Conservation (phyloP, 148 eudicot genomes). For the Chenopodium quinoa region DNA sequence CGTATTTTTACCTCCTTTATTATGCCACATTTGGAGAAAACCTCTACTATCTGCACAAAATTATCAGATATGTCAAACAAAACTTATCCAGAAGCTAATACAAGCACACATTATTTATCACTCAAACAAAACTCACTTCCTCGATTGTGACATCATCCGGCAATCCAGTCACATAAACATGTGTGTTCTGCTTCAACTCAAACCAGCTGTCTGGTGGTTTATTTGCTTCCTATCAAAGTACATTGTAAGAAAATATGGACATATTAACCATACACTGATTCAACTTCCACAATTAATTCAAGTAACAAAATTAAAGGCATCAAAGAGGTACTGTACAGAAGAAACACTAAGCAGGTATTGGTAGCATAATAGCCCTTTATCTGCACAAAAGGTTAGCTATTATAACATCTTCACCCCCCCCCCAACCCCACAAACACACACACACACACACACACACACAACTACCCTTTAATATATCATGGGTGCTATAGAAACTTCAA, state of each 20-base stretch:
- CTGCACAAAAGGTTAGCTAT: background rate
- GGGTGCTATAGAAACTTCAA: background rate
- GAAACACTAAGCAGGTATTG: background rate
- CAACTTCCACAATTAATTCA: slow-evolving; percentile 10
- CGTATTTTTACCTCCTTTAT: slow-evolving; percentile 69
- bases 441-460: background rate
- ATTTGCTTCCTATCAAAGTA: slow-evolving; percentile 71
- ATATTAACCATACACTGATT: background rate
- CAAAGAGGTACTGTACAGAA: background rate
- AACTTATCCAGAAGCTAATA: background rate
- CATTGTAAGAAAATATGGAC: background rate
- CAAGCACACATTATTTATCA: background rate
- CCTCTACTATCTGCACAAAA: slow-evolving; percentile 73
- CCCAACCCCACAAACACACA: background rate
- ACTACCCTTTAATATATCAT: background rate
- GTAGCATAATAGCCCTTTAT: background rate
- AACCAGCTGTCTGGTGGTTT: slow-evolving; percentile 97
- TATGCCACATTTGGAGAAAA: slow-evolving; percentile 93
- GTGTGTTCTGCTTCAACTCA: slow-evolving; percentile 83
- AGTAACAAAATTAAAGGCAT: background rate
- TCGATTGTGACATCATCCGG: slow-evolving; percentile 93
- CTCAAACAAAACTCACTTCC: slow-evolving; percentile 48
- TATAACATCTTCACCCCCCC: too few species aligned
- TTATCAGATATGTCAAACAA: slow-evolving; percentile 12
- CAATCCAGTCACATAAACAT: slow-evolving; percentile 89